Base-by-base conservation (phyloP, 2,329 filamentous ascomycete species). In the Ampelomyces quisqualis region DNA sequence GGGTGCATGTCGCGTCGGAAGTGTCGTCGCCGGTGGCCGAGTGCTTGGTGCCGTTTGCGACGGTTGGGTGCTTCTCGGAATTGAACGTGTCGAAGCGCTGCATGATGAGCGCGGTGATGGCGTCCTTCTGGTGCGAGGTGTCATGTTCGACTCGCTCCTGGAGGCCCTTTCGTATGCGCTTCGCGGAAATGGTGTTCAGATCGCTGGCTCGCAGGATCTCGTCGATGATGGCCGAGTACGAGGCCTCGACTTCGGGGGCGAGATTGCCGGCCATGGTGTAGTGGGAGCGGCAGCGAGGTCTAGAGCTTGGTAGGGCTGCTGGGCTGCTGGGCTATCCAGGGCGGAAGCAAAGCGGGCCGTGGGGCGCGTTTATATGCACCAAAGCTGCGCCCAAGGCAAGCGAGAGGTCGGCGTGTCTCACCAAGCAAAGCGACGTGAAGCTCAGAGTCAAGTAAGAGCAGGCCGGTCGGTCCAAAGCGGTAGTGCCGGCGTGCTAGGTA, bases 111-210 rank as follows among this genome's bases (percentile, higher is more conserved):
- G 57, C 57, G 15, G 67, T 76, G 49, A 77, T 72, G 26, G 62
- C 61, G 41, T 70, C 62, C 75, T 85, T 85, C 54, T 82, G 76
- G 37, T 75, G 73, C 37, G 77, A 75, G 53, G 84, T 75, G 65
- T 85, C 81, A 70, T 81, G 73, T 57, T 77, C 75, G 38, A 84
- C 75, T 45, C 70, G 70, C 55, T 78, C 78, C 60, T 84, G 79
- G 27, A 85, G 70, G 19, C 77, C 78, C 64, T 80, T 81, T 51
- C 81, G 78, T 64, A 85, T 83, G 54, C 75, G 74, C 69, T 85
- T 85, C 45, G 80, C 79, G 23, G 81, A 82, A 50, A 85, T 78
- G 38, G 79, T 83, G 49, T 79, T 79, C 20, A 85, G 70, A 56
- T 85, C 81, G 59, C 79, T 80, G 39, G 69, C 69, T 30, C 73